Evolutionary conservation across 176 grass and related monocot genomes (phyloP), one percentile per base, ranked within the genome.

Genomic region (Saccharum officinarum): DNA sequence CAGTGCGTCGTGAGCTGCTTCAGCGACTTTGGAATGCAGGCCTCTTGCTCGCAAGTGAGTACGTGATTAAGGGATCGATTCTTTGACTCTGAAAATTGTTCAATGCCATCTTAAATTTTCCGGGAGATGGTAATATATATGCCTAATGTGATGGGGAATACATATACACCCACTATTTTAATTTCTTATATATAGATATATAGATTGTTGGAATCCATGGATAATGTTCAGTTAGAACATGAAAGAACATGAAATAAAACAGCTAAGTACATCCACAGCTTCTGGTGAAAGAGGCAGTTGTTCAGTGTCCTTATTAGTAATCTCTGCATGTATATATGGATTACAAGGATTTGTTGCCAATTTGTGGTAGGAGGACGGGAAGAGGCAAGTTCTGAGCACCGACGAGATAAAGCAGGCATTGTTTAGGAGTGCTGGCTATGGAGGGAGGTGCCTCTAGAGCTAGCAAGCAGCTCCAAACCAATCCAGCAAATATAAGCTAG

Each of bases 371-470:
- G 86, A 88, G 17, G 86, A 77, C 57, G 85, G 83, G 25, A 92
- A 92, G 85, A 90, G 80, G 60, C 70, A 69, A 59, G 77, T 72
- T 7, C 67, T 85, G 62, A 94, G 85, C 85, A 80, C 85, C 25
- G 91, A 98, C 13, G 93, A 98, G 62, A 95, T 95, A 33, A 98
- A 95, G 83, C 93, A 95, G 76, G 87, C 87, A 78, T 86, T 98
- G 33, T 94, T 93, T 61, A 92, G 89, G 83, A 92, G 89, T 62
- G 92, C 91, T 55, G 93, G 93, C 23, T 98, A 95, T 33, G 93
- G 87, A 60, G 95, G 89, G 71, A 90, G 89, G 85, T 87, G 86
- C 60, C 66, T 89, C 79, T 92, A 87, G 77, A 87, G 77, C 81
- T 62, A 77, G 33, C 22, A 8, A 47, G 23, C 69, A 73, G 65